Base-by-base conservation (phyloP, 805 yeast genomes). In the Cyberlindnera maclurae region DNA sequence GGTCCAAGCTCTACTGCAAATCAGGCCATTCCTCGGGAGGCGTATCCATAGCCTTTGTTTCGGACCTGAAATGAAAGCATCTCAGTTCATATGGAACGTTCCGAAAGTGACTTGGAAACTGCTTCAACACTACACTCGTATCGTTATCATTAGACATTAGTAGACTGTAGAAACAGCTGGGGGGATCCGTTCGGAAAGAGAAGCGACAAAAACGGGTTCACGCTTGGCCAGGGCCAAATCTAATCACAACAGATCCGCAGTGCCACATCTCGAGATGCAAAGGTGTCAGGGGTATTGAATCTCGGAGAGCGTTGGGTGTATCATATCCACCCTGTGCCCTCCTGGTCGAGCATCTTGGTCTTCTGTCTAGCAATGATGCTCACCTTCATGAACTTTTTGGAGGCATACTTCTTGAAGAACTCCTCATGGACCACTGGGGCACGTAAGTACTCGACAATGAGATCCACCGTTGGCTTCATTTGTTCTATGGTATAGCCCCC, bases 381-480 rank as follows among this genome's bases (percentile, higher is more conserved):
- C 15, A 86, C 88, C 60, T 85, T 84, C 83, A 90, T 78, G 57
- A 81, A 87, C 58, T 84, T 81, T 56, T 88, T 77, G 27, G 90
- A 77, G 36, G 95, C 89, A 59, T 90, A 90, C 63, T 90, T 93
- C 58, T 83, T 85, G 67, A 87, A 87, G 52, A 89, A 86, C 57
- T 87, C 95, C 55, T 85, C 95, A 62, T 88, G 95, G 40, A 75
- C 79, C 35, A 88, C 85, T 6, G 95, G 95, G 34, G 82, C 73
- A 33, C 76, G 74, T 47, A 83, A 63, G 60, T 86, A 90, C 53
- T 77, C 83, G 62, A 85, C 71, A 44, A 93, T 73, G 66, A 82
- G 71, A 45, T 76, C 78, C 42, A 85, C 73, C 41, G 84, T 79
- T 24, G 81, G 82, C 47, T 71, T 71, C 64, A 93, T 65, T 51